phyloP scores from a whole-genome alignment of 2,329 filamentous ascomycete species.

The Penicillium sp. region DNA sequence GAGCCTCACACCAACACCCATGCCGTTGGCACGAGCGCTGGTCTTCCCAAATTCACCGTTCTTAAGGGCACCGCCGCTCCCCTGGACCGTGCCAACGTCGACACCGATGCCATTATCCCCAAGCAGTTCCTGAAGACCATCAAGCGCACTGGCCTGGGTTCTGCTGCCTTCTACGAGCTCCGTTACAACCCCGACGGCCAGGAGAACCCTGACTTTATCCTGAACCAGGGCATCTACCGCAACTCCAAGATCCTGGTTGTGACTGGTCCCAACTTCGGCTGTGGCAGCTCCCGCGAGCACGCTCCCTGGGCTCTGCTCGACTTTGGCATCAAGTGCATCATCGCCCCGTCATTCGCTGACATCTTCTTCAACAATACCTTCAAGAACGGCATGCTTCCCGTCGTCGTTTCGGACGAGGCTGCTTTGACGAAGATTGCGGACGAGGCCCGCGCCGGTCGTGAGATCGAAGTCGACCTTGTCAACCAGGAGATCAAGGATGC shows the following conservation, averaged over 20 bases:
- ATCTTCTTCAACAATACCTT: constrained; percentile 99
- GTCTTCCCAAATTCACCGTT: constrained; percentile 79
- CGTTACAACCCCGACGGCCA: constrained; percentile 75
- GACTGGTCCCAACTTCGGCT: constrained; percentile 93
- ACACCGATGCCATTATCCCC: constrained; percentile 99
- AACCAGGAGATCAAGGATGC: constrained; percentile 80
- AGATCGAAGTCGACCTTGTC: constrained; percentile 86
- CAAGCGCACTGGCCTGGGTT: constrained; percentile 91
- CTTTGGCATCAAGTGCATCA: constrained; percentile 92
- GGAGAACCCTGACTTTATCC: constrained; percentile 78
- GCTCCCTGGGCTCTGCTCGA: constrained; percentile 96
- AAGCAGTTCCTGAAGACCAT: constrained; percentile 99
- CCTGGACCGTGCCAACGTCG: constrained; percentile 84
- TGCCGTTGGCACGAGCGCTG: constrained; percentile 52
- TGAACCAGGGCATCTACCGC: constrained; percentile 88
- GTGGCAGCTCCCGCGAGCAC: constrained; percentile 89
- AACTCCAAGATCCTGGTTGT: constrained; percentile 85
- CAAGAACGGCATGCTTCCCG: constrained; percentile 98
- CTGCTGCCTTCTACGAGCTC: constrained; percentile 82
- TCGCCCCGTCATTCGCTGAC: constrained; percentile 83
- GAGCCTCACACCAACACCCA: constrained; percentile 64
- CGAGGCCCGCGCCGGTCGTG: constrained; percentile 75
- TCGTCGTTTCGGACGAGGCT: constrained; percentile 68
- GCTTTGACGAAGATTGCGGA: constrained; percentile 70
- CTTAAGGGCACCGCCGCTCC: constrained; percentile 87